These are phyloP conservation scores for Floccularia luteovirens DNA, from an alignment of 768 basidiomycete species.

Conservation along the genomic window DNA sequence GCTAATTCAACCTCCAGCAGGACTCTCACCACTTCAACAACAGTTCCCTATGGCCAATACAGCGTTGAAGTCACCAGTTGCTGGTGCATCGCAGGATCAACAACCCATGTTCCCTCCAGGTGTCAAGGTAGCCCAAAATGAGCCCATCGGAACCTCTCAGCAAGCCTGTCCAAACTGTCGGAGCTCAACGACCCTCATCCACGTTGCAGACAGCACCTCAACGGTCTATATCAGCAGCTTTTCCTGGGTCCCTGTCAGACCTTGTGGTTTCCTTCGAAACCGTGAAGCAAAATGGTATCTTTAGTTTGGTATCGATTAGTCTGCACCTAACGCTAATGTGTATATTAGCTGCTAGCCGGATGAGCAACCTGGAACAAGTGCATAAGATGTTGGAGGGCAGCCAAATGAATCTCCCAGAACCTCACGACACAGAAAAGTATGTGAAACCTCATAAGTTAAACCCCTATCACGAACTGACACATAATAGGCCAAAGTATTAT, in stretches of 20 bases:
- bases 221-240: constrained; percentile 28
- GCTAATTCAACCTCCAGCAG: constrained; percentile 19
- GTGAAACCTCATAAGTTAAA: constrained; percentile 7
- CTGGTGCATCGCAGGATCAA: constrained; percentile 39
- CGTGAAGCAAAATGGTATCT: constrained; percentile 90
- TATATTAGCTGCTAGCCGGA: constrained; percentile 60
- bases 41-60: constrained; percentile 15
- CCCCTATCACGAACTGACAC: constrained; percentile 5
- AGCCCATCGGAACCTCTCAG: constrained; percentile 24
- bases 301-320: neutral
- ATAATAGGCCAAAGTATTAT: constrained; percentile 87
- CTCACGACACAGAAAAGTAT: constrained; percentile 93
- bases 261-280: constrained; percentile 92
- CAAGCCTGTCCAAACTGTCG: constrained; percentile 22
- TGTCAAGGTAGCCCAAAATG: constrained; percentile 46
- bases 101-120: constrained; percentile 66
- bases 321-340: constrained; percentile 1
- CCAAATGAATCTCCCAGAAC: constrained; percentile 81
- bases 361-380: constrained; percentile 83
- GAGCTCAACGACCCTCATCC: constrained; percentile 47
- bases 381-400: constrained; percentile 94
- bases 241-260: constrained; percentile 85
- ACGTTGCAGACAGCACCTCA: constrained; percentile 34
- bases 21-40: constrained; percentile 34
- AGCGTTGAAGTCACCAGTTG: constrained; percentile 21